Conservation (phyloP, 306 rosid genomes). For the Pterocarpus macrocarpus region DNA sequence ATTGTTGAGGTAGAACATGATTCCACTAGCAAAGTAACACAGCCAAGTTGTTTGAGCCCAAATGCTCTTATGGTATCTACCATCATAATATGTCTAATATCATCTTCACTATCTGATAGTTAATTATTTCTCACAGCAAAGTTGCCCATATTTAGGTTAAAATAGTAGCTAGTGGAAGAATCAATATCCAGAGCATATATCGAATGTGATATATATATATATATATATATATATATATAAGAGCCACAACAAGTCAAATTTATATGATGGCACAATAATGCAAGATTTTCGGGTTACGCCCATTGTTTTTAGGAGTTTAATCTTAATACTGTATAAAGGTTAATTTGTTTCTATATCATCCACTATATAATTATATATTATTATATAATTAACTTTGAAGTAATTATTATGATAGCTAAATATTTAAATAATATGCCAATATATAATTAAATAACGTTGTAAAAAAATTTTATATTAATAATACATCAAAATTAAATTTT, state of each 20-base stretch:
- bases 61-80: constrained; percentile 47
- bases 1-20: too few species aligned
- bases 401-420: too few species aligned
- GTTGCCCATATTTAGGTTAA: constrained; percentile 41
- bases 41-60: not conserved
- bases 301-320: too few species aligned
- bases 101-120: constrained; percentile 37
- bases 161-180: constrained; percentile 63
- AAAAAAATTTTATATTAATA: too few species aligned
- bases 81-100: constrained; percentile 43
- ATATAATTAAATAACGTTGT: too few species aligned
- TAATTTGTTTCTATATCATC: too few species aligned
- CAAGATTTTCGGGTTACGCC: not conserved
- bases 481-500: too few species aligned
- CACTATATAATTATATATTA: too few species aligned
- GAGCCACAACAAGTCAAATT: constrained; percentile 4
- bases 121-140: constrained; percentile 35
- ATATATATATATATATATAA: not conserved
- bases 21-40: not conserved
- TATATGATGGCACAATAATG: constrained; percentile 4
- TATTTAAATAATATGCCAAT: too few species aligned
- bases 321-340: too few species aligned
- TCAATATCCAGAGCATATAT: constrained; percentile 37
- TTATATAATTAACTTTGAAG: too few species aligned
- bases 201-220: too few species aligned